phyloP scores from a whole-genome alignment of 176 grass and related monocot species.

The Oryza brachyantha region DNA sequence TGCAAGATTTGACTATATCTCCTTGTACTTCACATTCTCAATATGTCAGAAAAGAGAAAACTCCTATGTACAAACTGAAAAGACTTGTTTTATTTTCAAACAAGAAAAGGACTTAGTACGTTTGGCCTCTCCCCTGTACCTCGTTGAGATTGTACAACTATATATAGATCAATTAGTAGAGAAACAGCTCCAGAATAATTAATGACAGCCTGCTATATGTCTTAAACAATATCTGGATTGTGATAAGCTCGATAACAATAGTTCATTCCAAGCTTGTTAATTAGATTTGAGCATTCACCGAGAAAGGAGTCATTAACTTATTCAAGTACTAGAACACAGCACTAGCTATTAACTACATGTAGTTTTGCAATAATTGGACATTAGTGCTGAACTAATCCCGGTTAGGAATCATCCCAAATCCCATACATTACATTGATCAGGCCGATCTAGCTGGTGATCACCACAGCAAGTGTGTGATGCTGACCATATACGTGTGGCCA shows the following conservation, averaged over 20 bases:
- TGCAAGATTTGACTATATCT: not conserved
- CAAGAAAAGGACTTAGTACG: too few relatives aligned
- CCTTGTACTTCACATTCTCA: not conserved
- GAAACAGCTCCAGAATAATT: not conserved
- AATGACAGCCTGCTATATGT: not conserved
- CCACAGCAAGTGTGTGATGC: not conserved
- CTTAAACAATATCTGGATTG: not conserved
- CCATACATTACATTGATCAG: not conserved
- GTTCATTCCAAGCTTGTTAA: conserved; percentile 32
- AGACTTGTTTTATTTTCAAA: too few relatives aligned
- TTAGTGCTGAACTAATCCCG: not conserved
- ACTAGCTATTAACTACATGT: not conserved
- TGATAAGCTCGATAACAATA: not conserved
- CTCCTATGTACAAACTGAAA: not conserved
- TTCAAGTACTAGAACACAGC: not conserved
- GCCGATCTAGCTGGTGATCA: conserved; percentile 2
- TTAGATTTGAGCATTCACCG: not conserved
- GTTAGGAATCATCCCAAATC: not conserved
- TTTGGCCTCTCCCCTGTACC: not conserved
- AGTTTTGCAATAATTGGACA: conserved; percentile 23
- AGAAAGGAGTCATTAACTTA: not conserved
- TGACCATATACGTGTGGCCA: not conserved
- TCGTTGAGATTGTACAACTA: not conserved
- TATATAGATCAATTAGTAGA: not conserved
- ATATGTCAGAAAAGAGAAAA: not conserved